A percentile compares a stretch with the other conserved stretches of the same genome.
Conservation (phyloP, 768 basidiomycete genomes). For the Mycena capillaripes region DNA sequence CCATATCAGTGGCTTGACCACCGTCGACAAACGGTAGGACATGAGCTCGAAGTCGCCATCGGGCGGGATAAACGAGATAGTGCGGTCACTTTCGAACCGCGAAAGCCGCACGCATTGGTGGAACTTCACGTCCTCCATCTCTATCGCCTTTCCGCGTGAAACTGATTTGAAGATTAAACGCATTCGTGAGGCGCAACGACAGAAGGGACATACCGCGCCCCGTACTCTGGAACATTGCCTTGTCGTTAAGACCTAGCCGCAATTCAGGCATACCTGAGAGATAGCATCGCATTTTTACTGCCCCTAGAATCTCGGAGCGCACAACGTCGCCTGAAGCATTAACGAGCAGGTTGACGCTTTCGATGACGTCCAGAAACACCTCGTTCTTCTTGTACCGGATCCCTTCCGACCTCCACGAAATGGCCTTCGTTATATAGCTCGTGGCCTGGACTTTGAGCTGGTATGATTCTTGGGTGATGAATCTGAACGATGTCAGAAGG, state of each 20-base stretch:
- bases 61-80: slow-evolving; percentile 98
- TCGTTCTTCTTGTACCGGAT: slow-evolving; percentile 98
- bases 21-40: slow-evolving; percentile 94
- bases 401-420: slow-evolving; percentile 97
- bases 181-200: background rate
- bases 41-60: slow-evolving; percentile 99
- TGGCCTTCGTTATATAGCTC: slow-evolving; percentile 97
- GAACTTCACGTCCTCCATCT: slow-evolving; percentile 99
- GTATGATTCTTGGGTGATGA: slow-evolving; percentile 98
- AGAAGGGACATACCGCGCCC: slow-evolving; percentile 78
- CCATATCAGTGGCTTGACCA: slow-evolving; percentile 97
- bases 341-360: slow-evolving; percentile 89
- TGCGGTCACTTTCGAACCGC: slow-evolving; percentile 97
- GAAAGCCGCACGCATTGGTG: slow-evolving; percentile 98
- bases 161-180: slow-evolving; percentile 58
- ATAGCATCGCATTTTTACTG: slow-evolving; percentile 99
- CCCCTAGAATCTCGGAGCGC: slow-evolving; percentile 95
- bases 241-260: slow-evolving; percentile 95
- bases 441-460: slow-evolving; percentile 97
- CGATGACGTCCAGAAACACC: slow-evolving; percentile 97
- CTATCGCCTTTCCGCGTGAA: slow-evolving; percentile 95
- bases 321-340: slow-evolving; percentile 98
- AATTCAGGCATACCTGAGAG: slow-evolving; percentile 98
- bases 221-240: slow-evolving; percentile 99
- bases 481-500: slow-evolving; percentile 59